Evolutionary conservation across 306 rosid genomes (phyloP).

Genomic region (Dryas drummondii): DNA sequence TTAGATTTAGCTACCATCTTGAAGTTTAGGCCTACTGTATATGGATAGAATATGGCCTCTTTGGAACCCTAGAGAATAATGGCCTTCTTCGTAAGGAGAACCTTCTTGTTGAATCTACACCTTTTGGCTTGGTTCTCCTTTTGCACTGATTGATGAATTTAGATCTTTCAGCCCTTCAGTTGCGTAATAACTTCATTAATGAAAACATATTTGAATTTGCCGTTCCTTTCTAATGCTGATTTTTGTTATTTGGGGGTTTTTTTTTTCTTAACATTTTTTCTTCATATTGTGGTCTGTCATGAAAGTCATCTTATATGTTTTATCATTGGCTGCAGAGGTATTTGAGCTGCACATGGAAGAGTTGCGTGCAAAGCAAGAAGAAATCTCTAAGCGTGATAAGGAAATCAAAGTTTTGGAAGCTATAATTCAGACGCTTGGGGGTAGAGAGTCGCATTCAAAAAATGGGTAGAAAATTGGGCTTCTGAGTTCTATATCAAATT

Average conservation of each 20-base stretch:
- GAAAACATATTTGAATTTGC: neutral
- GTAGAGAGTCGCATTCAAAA: conserved; percentile 40
- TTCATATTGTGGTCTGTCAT: neutral
- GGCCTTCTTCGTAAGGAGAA: too few relatives aligned
- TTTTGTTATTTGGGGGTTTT: neutral
- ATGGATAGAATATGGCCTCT: too few relatives aligned
- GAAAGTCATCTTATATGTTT: neutral
- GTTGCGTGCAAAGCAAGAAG: conserved; percentile 76
- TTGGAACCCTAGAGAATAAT: too few relatives aligned
- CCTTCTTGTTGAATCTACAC: too few relatives aligned
- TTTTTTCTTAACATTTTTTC: neutral
- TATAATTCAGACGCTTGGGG: conserved; percentile 85
- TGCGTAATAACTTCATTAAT: neutral
- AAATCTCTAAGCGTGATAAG: conserved; percentile 76
- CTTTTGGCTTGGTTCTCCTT: neutral
- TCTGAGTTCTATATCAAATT: conserved; percentile 4
- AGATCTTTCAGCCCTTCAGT: neutral
- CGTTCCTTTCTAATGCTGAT: neutral
- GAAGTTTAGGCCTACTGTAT: too few relatives aligned
- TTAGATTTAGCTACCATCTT: too few relatives aligned
- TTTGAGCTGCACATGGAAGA: conserved; percentile 96
- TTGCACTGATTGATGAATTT: neutral
- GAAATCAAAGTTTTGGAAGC: conserved; percentile 87
- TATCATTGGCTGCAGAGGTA: conserved; percentile 55
- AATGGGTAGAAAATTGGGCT: conserved; percentile 20